Conservation (phyloP, 768 basidiomycete species). For the Tephrocybe sp. region DNA sequence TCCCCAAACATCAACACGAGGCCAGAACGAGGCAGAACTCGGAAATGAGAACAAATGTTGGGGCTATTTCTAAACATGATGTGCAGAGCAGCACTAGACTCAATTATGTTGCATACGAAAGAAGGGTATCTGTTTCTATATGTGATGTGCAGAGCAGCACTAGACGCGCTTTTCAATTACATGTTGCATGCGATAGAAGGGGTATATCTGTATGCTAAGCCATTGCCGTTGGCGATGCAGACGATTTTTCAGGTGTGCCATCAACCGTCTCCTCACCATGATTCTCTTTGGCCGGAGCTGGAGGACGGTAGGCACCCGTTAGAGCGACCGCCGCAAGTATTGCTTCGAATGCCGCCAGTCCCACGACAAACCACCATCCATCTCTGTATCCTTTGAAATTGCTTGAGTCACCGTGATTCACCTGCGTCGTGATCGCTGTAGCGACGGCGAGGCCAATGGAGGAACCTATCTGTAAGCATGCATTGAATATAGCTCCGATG, state of each 20-base stretch:
- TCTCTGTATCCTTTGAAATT: slow-evolving; percentile 15
- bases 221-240: too few species aligned
- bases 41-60: too few species aligned
- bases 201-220: too few species aligned
- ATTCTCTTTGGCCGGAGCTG: too few species aligned
- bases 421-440: slow-evolving; percentile 25
- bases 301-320: too few species aligned
- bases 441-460: slow-evolving; percentile 43
- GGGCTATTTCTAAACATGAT: neutral
- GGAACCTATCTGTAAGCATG: slow-evolving; percentile 49
- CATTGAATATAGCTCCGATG: slow-evolving; percentile 54
- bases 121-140: neutral
- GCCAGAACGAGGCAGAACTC: slow-evolving; percentile 1
- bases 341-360: slow-evolving; percentile 14
- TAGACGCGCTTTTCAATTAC: too few species aligned
- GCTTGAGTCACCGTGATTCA: slow-evolving; percentile 18
- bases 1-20: slow-evolving; percentile 1
- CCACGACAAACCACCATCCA: slow-evolving; percentile 17
- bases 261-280: too few species aligned
- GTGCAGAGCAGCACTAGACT: too few species aligned
- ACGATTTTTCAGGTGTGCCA: too few species aligned
- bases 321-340: slow-evolving; percentile 7
- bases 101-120: too few species aligned
- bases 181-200: too few species aligned
- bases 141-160: too few species aligned